Percentiles rank a stretch among this genome's conserved stretches.
Evolutionary conservation across 345 rosid species (phyloP).

Genomic region (Salix caprea): DNA sequence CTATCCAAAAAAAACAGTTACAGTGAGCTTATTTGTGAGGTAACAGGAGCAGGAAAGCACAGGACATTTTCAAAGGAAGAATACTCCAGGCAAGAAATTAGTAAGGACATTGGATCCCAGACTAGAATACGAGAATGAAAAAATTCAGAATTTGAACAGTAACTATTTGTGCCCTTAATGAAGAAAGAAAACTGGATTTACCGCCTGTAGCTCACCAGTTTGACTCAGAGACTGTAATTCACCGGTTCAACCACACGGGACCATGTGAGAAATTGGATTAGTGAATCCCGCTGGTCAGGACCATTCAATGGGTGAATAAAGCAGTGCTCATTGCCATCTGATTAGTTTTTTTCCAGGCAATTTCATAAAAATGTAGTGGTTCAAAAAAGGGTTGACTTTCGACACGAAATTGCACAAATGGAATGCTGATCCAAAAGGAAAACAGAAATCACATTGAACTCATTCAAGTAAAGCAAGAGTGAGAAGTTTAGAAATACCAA

Average conservation of each 20-base stretch:
- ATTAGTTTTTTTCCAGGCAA: neutral
- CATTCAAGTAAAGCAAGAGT: neutral
- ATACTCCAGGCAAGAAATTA: neutral
- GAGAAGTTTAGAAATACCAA: slow-evolving; percentile 30
- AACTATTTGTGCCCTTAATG: neutral
- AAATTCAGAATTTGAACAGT: too few species aligned
- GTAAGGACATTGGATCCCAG: neutral
- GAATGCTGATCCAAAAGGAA: neutral
- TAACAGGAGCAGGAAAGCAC: neutral
- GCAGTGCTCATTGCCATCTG: neutral
- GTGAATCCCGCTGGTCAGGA: neutral
- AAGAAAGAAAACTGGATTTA: neutral
- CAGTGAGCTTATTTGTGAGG: neutral
- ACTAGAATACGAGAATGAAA: neutral
- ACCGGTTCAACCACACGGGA: neutral
- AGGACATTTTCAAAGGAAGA: neutral
- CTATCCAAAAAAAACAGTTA: neutral
- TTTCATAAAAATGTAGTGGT: neutral
- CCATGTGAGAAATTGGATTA: neutral
- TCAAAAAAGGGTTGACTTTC: neutral
- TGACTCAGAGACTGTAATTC: neutral
- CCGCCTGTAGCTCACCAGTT: neutral
- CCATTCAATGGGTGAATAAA: neutral
- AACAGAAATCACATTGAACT: neutral
- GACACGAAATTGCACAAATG: neutral